Conservation (phyloP, 2,329 filamentous ascomycete species). For the Chaetomiaceae sp. region DNA sequence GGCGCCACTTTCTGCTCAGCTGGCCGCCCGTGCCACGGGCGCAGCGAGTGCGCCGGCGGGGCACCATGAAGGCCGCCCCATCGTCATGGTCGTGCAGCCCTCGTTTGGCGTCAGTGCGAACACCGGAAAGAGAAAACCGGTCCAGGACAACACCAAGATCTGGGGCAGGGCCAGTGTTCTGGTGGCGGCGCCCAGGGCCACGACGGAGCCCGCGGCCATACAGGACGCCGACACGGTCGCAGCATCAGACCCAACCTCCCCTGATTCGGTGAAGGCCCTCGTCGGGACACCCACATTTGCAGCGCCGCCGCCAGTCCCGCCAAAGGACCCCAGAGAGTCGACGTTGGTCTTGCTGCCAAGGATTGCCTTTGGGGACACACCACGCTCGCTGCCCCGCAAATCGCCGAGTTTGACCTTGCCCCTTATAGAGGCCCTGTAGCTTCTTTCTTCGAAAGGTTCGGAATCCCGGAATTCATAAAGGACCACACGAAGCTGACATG, state of each 20-base stretch:
- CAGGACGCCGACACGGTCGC: not conserved
- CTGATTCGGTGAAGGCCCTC: not conserved
- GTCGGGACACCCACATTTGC: not conserved
- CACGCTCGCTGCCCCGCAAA: not conserved
- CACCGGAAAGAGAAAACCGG: not conserved
- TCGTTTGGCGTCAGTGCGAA: not conserved
- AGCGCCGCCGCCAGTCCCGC: not conserved
- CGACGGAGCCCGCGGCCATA: not conserved
- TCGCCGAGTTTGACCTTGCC: not conserved
- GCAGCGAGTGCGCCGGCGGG: not conserved
- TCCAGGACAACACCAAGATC: not conserved
- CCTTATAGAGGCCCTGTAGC: not conserved
- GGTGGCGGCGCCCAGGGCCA: not conserved
- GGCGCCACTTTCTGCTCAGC: not conserved
- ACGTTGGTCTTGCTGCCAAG: not conserved
- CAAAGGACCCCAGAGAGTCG: not conserved
- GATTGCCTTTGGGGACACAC: not conserved
- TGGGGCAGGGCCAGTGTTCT: constrained; percentile 9
- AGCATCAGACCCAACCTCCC: not conserved
- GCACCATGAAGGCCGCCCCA: constrained; percentile 8
- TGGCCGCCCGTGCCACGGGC: no score
- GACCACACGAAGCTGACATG: no score
- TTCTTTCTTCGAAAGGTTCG: no score
- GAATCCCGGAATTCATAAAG: no score
- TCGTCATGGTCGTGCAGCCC: constrained; percentile 14